Base-by-base conservation (phyloP, 2,329 filamentous ascomycete species). In the Aspergillus pseudoviridinutans region DNA sequence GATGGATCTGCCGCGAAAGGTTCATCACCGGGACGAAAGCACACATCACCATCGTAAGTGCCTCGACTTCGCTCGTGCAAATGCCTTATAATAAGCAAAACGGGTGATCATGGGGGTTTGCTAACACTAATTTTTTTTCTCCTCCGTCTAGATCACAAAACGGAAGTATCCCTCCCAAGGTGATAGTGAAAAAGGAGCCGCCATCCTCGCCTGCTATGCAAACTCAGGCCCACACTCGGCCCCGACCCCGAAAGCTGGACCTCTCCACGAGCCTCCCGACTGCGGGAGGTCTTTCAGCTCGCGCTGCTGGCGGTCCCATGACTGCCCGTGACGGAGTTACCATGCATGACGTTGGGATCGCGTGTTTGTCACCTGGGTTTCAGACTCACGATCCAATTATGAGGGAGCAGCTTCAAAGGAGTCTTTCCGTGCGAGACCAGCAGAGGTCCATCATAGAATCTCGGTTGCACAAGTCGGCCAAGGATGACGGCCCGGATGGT, bases 121-220 rank as follows among this genome's bases (percentile, higher is more conserved):
- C 62, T 57, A 59, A 68, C 59, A 44, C 58, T 38, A 17, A 17
- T n/a, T 38, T 12, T 9, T 9, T 29, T 20, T 27, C 32, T 14
- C 10, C 50, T 28, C 29, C 47, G 44, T 25, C 41, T 51, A 71
- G 68, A 32, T 71, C 70, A 3, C 71, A 71, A 55, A 69, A 66
- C 76, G 80, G 82, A 72, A 76, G 78, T 73, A 73, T 81, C 52
- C 76, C 81, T 58, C 90, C 90, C 44, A 92, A 91, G 78, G 95
- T 97, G 61, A 84, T 96, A 63, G 92, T 99, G 58, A 97, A 97
- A 82, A 97, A 97, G 77, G 94, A 99, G 75, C 92, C 92, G 35
- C 85, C 77, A 12, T 79, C 89, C 46, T 97, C 93, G 50, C 93
- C 93, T 54, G 89, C 89, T 62, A 85, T 94, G 57, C 75, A 76